phyloP scores from a whole-genome alignment of 108 stramenopile genomes.

The Stephanodiscus minutulus region DNA sequence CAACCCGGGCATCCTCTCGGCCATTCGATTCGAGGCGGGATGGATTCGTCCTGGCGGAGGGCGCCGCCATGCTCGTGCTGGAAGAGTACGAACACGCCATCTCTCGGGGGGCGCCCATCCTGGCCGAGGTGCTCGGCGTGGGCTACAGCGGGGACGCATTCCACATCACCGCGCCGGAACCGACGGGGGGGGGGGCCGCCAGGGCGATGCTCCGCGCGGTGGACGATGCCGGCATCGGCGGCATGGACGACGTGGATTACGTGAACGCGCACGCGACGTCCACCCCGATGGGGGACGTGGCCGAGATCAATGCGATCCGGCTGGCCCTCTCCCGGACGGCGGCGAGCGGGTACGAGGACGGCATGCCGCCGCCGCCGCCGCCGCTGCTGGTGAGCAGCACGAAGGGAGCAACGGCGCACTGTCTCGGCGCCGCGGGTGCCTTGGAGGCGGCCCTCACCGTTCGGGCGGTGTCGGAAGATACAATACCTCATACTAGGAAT shows the following conservation, averaged over 20 bases:
- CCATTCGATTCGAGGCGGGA: slow-evolving; percentile 90
- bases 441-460: slow-evolving; percentile 91
- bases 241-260: slow-evolving; percentile 69
- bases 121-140: slow-evolving; percentile 71
- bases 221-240: slow-evolving; percentile 33
- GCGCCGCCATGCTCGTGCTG: slow-evolving; percentile 88
- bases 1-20: slow-evolving; percentile 45
- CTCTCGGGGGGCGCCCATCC: slow-evolving; percentile 66
- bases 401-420: slow-evolving; percentile 95
- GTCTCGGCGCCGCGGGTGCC: slow-evolving; percentile 97
- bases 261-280: slow-evolving; percentile 98
- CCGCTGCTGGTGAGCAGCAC: slow-evolving; percentile 82
- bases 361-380: background rate
- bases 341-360: background rate
- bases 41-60: slow-evolving; percentile 97
- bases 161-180: slow-evolving; percentile 90
- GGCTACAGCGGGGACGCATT: slow-evolving; percentile 85
- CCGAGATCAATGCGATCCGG: slow-evolving; percentile 83
- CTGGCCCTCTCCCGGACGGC: slow-evolving; percentile 40
- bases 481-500: slow-evolving; percentile 87
- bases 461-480: slow-evolving; percentile 61
- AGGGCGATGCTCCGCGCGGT: slow-evolving; percentile 87
- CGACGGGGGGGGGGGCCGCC: slow-evolving; percentile 81
- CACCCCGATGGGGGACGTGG: slow-evolving; percentile 94
- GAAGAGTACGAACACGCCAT: slow-evolving; percentile 87